Base-by-base conservation (phyloP, 768 basidiomycete species). In the Phaeolepiota aurea region DNA sequence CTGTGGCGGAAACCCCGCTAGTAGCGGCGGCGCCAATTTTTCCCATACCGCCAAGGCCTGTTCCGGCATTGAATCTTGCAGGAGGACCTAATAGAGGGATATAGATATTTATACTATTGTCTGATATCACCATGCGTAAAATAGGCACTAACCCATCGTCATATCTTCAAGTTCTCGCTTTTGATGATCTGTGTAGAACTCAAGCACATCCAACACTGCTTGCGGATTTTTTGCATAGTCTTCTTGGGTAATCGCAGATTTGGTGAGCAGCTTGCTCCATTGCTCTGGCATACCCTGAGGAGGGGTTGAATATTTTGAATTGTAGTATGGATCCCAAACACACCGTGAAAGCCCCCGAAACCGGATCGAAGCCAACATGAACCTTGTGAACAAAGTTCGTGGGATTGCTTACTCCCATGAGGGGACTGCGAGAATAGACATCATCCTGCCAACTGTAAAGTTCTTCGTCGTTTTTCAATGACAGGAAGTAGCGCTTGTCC, bases 301-400 rank as follows among this genome's bases (percentile, higher is more conserved):
- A 30, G 39, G 19, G 25, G 15, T 38, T 28, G 40, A 25, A 37
- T 40, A 38, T 32, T 39, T 15, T 31, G 18, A 25, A 37, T 20
- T 12, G 20, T 20, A 12, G n/a, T 31, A 20, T 19, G 13, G 40
- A 14, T 25, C 19, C 43, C 20, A 30, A 25, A 72, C 87, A 51
- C 53, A 88, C 90, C 12, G 93, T 97, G 61, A 99, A 99, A 12
- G 82, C 90, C 9, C 94, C 94, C 31, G 86, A 85, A 32, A 87
- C 69, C 2, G 92, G 88, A 63, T 99, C 94, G 52, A 93, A 97
- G 2, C 92, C 93, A 42, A 98, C 94, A 61, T 98, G 94, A 2
- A 98, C 92, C 58, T 97, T 92, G 67, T 99, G 94, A 0, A 97
- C 90, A 55, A 99, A 98, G 61, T 99, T 94, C 5, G 93, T 97